phyloP scores from a whole-genome alignment of 2,329 filamentous ascomycete species.

The Lecanicillium sp. region DNA sequence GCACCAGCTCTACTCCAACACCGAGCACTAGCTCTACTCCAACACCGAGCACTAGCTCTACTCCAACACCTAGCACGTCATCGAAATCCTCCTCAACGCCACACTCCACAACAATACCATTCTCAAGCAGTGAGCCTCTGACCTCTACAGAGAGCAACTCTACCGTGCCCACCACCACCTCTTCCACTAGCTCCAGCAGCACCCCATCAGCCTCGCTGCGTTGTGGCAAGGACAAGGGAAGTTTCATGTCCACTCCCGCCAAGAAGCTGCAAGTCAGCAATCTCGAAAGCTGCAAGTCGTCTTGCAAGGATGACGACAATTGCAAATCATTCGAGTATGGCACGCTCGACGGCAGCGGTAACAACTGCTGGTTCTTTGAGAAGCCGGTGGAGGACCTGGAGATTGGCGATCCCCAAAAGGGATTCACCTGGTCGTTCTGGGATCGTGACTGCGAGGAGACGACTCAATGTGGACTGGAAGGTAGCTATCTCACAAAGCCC shows the following conservation, averaged over 20 bases:
- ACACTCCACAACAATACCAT: no score
- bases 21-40: no score
- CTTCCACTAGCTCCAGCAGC: background rate
- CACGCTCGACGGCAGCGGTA: slow-evolving; percentile 8
- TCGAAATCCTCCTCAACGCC: no score
- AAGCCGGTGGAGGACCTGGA: slow-evolving; percentile 4
- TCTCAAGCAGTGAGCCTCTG: no score
- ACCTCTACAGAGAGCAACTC: no score
- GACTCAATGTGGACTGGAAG: slow-evolving; percentile 5
- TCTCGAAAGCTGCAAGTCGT: slow-evolving; percentile 5
- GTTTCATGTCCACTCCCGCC: slow-evolving; percentile 6
- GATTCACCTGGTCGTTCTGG: slow-evolving; percentile 8
- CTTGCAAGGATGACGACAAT: slow-evolving; percentile 1
- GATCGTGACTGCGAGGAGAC: slow-evolving; percentile 5
- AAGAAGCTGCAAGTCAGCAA: slow-evolving; percentile 4
- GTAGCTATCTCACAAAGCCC: slow-evolving; percentile 7
- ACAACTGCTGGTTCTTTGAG: slow-evolving; percentile 8
- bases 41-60: no score
- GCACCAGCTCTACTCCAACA: no score
- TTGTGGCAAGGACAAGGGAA: slow-evolving; percentile 4
- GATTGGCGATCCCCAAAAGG: slow-evolving; percentile 3
- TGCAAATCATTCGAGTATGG: slow-evolving; percentile 6
- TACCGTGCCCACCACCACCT: background rate
- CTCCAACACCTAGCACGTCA: no score
- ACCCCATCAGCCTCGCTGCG: background rate